Conservation (phyloP, 768 basidiomycete genomes). For the Xanthoconium stramineum region DNA sequence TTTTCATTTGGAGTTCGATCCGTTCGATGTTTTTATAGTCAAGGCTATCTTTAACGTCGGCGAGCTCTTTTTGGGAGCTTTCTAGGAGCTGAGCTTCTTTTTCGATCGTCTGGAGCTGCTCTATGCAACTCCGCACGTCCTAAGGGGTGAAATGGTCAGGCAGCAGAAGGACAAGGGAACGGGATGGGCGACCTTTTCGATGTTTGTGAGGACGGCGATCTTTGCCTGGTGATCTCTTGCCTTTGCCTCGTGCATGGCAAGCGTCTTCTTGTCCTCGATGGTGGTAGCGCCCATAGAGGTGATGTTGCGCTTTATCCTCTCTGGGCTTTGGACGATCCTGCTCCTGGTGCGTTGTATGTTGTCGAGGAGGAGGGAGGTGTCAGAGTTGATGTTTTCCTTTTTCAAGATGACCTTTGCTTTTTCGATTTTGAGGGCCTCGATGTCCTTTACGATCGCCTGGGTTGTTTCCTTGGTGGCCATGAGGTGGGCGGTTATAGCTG, state of each 20-base stretch:
- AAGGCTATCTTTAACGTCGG: constrained; percentile 63
- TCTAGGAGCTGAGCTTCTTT: constrained; percentile 65
- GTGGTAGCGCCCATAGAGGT: constrained; percentile 66
- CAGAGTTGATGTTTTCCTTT: constrained; percentile 65
- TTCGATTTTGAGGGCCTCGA: constrained; percentile 70
- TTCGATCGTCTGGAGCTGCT: constrained; percentile 73
- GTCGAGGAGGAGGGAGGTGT: constrained; percentile 57
- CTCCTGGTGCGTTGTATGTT: constrained; percentile 60
- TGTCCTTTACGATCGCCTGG: constrained; percentile 53
- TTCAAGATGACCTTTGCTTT: constrained; percentile 60
- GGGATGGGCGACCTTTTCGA: constrained; percentile 65
- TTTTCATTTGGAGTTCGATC: constrained; percentile 62
- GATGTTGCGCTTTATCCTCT: constrained; percentile 82
- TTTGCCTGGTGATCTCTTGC: constrained; percentile 74
- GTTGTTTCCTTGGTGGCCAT: constrained; percentile 69
- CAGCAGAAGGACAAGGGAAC: background rate
- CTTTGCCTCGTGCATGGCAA: constrained; percentile 67
- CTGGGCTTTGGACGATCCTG: constrained; percentile 89
- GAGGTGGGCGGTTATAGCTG: constrained; percentile 58
- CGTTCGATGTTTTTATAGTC: constrained; percentile 74
- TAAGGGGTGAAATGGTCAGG: constrained; percentile 26
- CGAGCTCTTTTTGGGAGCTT: constrained; percentile 61
- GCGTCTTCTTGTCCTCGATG: constrained; percentile 65
- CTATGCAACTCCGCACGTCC: constrained; percentile 70
- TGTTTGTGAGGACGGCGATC: constrained; percentile 62